A percentile compares a stretch with the other conserved stretches of the same genome.
Conservation (phyloP, 805 yeast species). For the Jamesozyma jinghongensis region DNA sequence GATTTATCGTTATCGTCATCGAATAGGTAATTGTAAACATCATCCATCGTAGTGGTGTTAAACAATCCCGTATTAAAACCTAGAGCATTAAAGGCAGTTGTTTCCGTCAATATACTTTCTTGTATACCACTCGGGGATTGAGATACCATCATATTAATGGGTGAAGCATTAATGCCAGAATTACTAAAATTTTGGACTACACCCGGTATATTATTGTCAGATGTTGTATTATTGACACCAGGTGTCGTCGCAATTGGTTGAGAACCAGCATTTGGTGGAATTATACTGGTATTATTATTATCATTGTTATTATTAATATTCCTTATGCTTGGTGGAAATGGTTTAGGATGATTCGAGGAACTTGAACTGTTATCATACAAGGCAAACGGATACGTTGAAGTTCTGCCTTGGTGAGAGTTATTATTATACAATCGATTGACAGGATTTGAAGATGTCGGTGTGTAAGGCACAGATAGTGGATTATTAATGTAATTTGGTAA, state of each 20-base stretch:
- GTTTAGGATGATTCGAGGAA: not conserved
- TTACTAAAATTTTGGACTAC: too few relatives aligned
- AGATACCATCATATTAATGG: not conserved
- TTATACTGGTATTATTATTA: not conserved
- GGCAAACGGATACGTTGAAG: constrained; percentile 1
- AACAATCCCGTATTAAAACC: constrained; percentile 17
- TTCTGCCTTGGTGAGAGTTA: not conserved
- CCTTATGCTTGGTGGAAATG: not conserved
- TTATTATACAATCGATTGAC: not conserved
- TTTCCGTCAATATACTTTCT: constrained; percentile 12
- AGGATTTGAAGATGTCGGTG: not conserved
- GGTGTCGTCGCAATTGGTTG: too few relatives aligned
- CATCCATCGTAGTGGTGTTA: constrained; percentile 28
- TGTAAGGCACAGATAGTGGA: constrained; percentile 3
- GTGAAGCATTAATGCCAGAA: not conserved
- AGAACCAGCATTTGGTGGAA: too few relatives aligned
- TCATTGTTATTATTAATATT: not conserved
- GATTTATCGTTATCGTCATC: constrained; percentile 11
- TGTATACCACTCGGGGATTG: constrained; percentile 2
- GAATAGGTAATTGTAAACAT: constrained; percentile 24
- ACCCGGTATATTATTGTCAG: too few relatives aligned
- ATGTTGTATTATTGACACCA: too few relatives aligned
- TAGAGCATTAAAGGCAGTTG: constrained; percentile 12
- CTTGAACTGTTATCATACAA: constrained; percentile 1
- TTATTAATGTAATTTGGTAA: not conserved